These are phyloP conservation scores for Glonium stellatum DNA, from an alignment of 495 filamentous ascomycete species.

Conservation along the genomic window DNA sequence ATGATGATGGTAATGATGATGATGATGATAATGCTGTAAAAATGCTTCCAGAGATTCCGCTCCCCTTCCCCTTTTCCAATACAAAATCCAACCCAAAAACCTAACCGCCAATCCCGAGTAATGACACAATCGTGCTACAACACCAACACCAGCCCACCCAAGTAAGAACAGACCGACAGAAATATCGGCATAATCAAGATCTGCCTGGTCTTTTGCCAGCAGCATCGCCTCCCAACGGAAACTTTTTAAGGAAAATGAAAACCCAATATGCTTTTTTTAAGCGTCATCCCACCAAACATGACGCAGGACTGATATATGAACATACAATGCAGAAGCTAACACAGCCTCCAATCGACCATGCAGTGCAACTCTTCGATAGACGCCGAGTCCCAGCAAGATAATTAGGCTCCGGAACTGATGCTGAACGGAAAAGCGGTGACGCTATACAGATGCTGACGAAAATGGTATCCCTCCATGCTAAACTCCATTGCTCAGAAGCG, in stretches of 20 bases:
- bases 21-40: neutral
- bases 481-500: conserved; percentile 2
- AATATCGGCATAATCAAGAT: neutral
- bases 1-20: no score
- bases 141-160: neutral
- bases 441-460: conserved; percentile 6
- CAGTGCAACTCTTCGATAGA: conserved; percentile 1
- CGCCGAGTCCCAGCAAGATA: neutral
- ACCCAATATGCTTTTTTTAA: conserved; percentile 1
- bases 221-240: neutral
- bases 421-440: conserved; percentile 2
- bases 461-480: neutral
- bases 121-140: conserved; percentile 4
- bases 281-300: neutral
- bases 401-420: neutral
- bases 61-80: no score
- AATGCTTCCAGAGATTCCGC: neutral
- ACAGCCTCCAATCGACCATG: neutral
- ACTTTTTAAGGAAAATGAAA: neutral
- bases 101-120: neutral
- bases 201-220: neutral
- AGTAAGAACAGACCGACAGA: neutral
- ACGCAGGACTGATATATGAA: neutral
- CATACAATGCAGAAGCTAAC: conserved; percentile 1
- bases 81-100: neutral